Evolutionary conservation across 2,329 filamentous ascomycete genomes (phyloP).

Genomic region (Lachnellula hyalina): DNA sequence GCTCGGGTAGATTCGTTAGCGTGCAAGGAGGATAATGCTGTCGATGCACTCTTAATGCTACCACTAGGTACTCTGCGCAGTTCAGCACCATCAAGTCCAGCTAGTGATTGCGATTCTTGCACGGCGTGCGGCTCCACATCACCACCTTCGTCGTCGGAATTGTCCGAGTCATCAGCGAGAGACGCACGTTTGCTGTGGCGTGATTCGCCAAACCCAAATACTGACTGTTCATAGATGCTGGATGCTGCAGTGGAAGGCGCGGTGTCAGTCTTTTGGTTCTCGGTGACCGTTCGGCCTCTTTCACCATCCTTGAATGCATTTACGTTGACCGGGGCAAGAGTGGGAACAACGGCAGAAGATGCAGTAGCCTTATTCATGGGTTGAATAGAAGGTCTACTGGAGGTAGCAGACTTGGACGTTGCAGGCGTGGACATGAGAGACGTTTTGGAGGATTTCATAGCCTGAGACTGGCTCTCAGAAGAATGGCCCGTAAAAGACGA

Average conservation of each 20-base stretch:
- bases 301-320: conserved; percentile 46
- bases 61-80: conserved; percentile 29
- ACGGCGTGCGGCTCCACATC: conserved; percentile 4
- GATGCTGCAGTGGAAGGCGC: conserved; percentile 3
- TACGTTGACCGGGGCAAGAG: conserved; percentile 45
- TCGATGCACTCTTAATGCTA: conserved; percentile 27
- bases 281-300: conserved; percentile 33
- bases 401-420: conserved; percentile 25
- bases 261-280: conserved; percentile 19
- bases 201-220: conserved; percentile 16
- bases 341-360: conserved; percentile 34
- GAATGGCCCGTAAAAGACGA: conserved; percentile 25
- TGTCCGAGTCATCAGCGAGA: conserved; percentile 19
- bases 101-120: conserved; percentile 2
- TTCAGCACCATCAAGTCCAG: conserved; percentile 23
- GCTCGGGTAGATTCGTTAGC: conserved; percentile 29
- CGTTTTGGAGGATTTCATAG: conserved; percentile 28
- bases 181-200: conserved; percentile 12
- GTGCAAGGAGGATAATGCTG: conserved; percentile 27
- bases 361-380: conserved; percentile 28
- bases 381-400: conserved; percentile 25
- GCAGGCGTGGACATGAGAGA: conserved; percentile 25
- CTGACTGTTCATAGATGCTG: conserved; percentile 9
- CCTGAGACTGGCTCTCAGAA: conserved; percentile 29
- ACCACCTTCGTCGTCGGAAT: conserved; percentile 15